phyloP scores from a whole-genome alignment of 1,284 basidiomycete genomes.

The Ganoderma sinense region DNA sequence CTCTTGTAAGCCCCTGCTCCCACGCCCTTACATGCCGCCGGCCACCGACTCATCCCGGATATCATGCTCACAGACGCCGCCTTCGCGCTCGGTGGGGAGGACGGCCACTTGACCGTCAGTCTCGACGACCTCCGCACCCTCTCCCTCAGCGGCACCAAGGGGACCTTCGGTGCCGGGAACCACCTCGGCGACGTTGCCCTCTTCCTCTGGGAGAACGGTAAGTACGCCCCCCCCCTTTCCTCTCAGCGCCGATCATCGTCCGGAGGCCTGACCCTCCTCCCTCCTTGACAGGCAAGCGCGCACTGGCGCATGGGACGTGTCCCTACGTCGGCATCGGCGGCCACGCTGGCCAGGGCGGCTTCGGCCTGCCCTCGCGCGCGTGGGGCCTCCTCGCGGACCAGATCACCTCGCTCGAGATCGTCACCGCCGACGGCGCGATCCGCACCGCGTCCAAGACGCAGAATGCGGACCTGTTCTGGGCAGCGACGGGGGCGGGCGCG shows the following conservation, averaged over 20 bases:
- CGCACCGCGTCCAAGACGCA: slow-evolving; percentile 47
- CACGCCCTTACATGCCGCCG: background rate
- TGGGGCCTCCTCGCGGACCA: slow-evolving; percentile 22
- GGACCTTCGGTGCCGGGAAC: slow-evolving; percentile 17
- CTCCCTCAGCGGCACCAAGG: slow-evolving; percentile 10
- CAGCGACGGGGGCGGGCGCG: slow-evolving; percentile 47
- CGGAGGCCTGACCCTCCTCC: background rate
- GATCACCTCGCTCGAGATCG: slow-evolving; percentile 40
- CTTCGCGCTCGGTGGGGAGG: slow-evolving; percentile 18
- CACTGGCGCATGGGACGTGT: slow-evolving; percentile 20
- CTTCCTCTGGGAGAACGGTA: slow-evolving; percentile 22
- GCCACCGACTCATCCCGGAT: background rate
- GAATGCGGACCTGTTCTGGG: slow-evolving; percentile 51
- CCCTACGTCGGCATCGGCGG: slow-evolving; percentile 19
- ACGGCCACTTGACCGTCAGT: slow-evolving; percentile 20
- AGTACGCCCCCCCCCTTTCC: background rate
- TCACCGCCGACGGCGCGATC: slow-evolving; percentile 56
- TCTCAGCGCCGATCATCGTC: background rate
- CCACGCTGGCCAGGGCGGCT: slow-evolving; percentile 19
- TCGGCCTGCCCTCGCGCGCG: slow-evolving; percentile 17
- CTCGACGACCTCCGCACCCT: slow-evolving; percentile 18
- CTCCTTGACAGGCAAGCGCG: slow-evolving; percentile 10
- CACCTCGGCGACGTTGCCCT: slow-evolving; percentile 19
- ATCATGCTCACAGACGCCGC: slow-evolving; percentile 13
- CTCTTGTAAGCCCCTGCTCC: slow-evolving; percentile 8